These are phyloP conservation scores for Knufia petricola DNA, from an alignment of 2,329 filamentous ascomycete genomes.

Conservation along the genomic window DNA sequence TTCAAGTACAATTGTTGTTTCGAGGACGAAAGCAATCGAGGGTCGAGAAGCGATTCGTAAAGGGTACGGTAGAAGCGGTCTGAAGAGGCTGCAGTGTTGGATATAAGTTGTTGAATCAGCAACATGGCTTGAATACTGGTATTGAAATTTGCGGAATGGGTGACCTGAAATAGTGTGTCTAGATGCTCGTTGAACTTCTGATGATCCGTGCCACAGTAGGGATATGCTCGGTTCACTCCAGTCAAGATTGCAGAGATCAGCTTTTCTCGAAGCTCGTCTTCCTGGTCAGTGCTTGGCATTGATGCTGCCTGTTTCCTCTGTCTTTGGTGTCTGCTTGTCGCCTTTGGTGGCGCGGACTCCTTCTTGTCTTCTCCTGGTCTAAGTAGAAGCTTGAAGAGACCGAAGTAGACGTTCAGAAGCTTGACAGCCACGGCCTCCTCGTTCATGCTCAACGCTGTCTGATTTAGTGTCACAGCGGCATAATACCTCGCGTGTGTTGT, in stretches of 20 bases:
- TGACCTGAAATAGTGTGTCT: conserved; percentile 88
- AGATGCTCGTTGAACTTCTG: conserved; percentile 79
- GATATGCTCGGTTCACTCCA: conserved; percentile 90
- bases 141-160: conserved; percentile 97
- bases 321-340: conserved; percentile 17
- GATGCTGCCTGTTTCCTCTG: conserved; percentile 13
- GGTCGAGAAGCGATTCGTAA: conserved; percentile 89
- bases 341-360: conserved; percentile 25
- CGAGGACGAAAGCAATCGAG: conserved; percentile 75
- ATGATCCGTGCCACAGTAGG: conserved; percentile 76
- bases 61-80: conserved; percentile 92
- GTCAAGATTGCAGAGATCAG: conserved; percentile 83
- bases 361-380: conserved; percentile 47
- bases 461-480: conserved; percentile 90
- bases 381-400: conserved; percentile 71
- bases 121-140: conserved; percentile 93
- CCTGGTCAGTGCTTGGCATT: conserved; percentile 32
- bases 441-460: conserved; percentile 79
- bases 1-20: conserved; percentile 96
- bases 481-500: conserved; percentile 87
- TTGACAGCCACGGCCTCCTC: conserved; percentile 73
- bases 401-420: conserved; percentile 84
- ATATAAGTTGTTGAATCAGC: conserved; percentile 84
- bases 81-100: conserved; percentile 66
- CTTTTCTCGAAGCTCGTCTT: conserved; percentile 74